Evolutionary conservation across 192 early-diverging fungal genomes (phyloP).

Genomic region (Coemansia pectinata): DNA sequence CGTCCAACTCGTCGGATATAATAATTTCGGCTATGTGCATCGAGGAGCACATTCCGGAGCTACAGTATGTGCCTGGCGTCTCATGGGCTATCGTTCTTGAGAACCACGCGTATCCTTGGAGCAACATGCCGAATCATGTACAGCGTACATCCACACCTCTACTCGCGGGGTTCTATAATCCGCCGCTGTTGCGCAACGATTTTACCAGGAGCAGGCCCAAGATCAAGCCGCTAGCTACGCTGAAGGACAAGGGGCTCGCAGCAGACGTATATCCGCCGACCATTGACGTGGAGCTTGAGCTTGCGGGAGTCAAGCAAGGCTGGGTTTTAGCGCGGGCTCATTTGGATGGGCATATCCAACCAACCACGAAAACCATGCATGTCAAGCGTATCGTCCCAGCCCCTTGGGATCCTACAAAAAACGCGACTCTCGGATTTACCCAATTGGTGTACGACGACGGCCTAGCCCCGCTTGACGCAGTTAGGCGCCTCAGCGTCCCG

Average conservation of each 20-base stretch:
- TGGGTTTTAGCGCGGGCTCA: slow-evolving; percentile 1
- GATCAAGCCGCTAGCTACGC: not conserved
- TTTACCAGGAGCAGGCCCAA: not conserved
- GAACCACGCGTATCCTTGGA: not conserved
- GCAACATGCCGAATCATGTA: not conserved
- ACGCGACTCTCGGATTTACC: not conserved
- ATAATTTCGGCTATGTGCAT: not conserved
- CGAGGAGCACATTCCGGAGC: not conserved
- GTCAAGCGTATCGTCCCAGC: not conserved
- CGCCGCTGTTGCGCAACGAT: not conserved
- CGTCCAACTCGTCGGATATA: not conserved
- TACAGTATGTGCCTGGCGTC: not conserved
- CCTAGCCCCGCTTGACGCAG: not conserved
- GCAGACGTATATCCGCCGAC: not conserved
- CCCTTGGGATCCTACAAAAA: not conserved
- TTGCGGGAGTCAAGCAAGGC: slow-evolving; percentile 1
- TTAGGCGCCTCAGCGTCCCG: not conserved
- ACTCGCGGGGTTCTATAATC: not conserved
- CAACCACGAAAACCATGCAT: not conserved
- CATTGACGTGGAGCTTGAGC: slow-evolving; percentile 10
- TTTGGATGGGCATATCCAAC: not conserved
- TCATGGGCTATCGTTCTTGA: not conserved
- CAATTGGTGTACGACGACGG: not conserved
- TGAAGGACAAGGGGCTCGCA: not conserved
- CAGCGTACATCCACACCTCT: not conserved